Percentiles rank a stretch among this genome's conserved stretches.
These are phyloP conservation scores for Tephrocybe sp. DNA, from an alignment of 768 basidiomycete genomes.

Conservation along the genomic window DNA sequence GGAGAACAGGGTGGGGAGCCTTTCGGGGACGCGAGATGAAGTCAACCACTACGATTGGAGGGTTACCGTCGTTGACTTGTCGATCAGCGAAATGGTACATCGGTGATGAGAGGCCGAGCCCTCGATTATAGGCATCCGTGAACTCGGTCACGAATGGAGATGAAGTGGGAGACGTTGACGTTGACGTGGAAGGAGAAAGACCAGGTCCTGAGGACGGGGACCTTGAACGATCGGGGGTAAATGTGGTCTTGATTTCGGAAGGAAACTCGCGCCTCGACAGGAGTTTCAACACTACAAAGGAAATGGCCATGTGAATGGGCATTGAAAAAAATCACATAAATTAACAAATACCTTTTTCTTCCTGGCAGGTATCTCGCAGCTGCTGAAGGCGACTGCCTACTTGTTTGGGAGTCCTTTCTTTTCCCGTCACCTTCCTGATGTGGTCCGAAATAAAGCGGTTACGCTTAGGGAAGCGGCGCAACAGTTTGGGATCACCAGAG, in stretches of 20 bases:
- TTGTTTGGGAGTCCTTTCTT: slow-evolving; percentile 61
- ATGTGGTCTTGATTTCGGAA: slow-evolving; percentile 6
- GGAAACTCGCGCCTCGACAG: slow-evolving; percentile 19
- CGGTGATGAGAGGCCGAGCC: slow-evolving; percentile 1
- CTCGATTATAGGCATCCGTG: slow-evolving; percentile 3
- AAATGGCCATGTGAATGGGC: neutral
- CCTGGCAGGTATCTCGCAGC: slow-evolving; percentile 57
- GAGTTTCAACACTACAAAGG: slow-evolving; percentile 20
- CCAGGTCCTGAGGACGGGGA: slow-evolving; percentile 9
- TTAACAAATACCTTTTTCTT: slow-evolving; percentile 47
- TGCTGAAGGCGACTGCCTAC: slow-evolving; percentile 71
- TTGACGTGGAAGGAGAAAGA: slow-evolving; percentile 11
- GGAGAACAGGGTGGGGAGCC: neutral
- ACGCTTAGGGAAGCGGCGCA: slow-evolving; percentile 63
- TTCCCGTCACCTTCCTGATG: slow-evolving; percentile 53
- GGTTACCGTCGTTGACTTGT: neutral
- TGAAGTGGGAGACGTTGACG: slow-evolving; percentile 13
- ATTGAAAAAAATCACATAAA: neutral
- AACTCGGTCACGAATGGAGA: slow-evolving; percentile 12
- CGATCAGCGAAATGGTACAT: neutral
- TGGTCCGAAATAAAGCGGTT: slow-evolving; percentile 66
- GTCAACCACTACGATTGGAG: slow-evolving; percentile 11
- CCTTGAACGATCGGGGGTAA: slow-evolving; percentile 3
- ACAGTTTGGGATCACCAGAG: slow-evolving; percentile 45
- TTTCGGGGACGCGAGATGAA: slow-evolving; percentile 9